Evolutionary conservation across 441 rosid genomes (phyloP), one percentile per base, ranked within the genome.

Genomic region (Dalechampia spathulata): DNA sequence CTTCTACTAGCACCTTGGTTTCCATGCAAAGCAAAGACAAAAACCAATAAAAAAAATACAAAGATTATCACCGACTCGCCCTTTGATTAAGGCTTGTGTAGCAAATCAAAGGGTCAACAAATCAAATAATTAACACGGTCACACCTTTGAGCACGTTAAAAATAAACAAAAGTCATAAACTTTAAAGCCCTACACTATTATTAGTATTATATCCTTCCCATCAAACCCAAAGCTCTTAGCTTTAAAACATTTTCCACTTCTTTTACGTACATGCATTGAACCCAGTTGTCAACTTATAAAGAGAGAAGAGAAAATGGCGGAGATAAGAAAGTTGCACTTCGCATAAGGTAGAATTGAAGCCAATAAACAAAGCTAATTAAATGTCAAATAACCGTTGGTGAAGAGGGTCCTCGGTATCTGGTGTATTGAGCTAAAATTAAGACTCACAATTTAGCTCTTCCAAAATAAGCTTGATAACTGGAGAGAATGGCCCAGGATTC

Each of bases 1-100:
- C 75, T 65, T 50, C 30, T 50, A 8, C n/a, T 30, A 58, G 54
- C 69, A 79, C 83, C 85, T 83, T 65, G 79, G 80, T 72, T 75
- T 83, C 74, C 46, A 67, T 72, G 78, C 84, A 73, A 84, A 82
- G 91, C 77, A 75, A 71, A 54, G 66, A 66, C 37, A 60, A 68
- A 42, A 50, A n/a, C n/a, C 34, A 30, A 30, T 30, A 30, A 4
- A 30, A 30, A 63, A 69, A 67, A 64, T 57, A 65, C 26, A 58
- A 15, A 37, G 20, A 32, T 22, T 30, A 59, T 53, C 68, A 72
- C 90, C 85, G 85, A 82, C 85, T 66, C 59, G n/a, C 67, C 78
- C 81, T 34, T 27, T 62, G 63, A 75, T 66, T 52, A 39, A 23
- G 81, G 74, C 47, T 56, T 40, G 55, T 20, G n/a, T 42, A 70